Percentiles rank a stretch among this genome's conserved stretches.
Conservation (phyloP, 768 basidiomycete species). For the Hysterangium stoloniferum region DNA sequence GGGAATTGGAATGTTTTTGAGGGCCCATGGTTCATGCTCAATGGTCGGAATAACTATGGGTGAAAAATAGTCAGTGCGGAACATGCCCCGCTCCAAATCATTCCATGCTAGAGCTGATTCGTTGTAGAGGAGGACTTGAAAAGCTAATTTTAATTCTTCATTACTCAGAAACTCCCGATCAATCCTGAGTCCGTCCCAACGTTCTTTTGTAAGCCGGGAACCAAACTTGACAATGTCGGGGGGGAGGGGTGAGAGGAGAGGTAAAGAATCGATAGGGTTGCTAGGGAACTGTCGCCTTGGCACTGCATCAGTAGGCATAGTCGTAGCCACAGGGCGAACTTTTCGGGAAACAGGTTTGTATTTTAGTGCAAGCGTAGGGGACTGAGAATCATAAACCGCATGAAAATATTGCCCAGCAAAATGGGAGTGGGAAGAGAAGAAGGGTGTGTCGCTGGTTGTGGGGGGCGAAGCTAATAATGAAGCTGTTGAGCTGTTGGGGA, state of each 20-base stretch:
- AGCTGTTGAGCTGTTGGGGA: no score
- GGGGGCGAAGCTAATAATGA: no score
- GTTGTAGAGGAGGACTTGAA: constrained; percentile 24
- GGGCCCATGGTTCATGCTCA: constrained; percentile 28
- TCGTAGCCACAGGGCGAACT: constrained; percentile 22
- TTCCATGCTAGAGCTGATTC: constrained; percentile 18
- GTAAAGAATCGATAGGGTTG: constrained; percentile 8
- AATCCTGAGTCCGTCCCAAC: constrained; percentile 11
- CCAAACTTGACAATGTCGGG: constrained; percentile 11
- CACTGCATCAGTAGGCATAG: constrained; percentile 18
- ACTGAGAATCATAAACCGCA: neutral
- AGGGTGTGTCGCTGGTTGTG: no score
- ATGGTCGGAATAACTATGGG: constrained; percentile 27
- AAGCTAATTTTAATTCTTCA: constrained; percentile 25
- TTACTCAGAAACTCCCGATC: constrained; percentile 24
- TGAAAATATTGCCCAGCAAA: neutral
- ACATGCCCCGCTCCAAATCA: constrained; percentile 25
- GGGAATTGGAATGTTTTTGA: constrained; percentile 16
- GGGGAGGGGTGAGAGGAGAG: constrained; percentile 10
- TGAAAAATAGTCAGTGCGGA: constrained; percentile 24
- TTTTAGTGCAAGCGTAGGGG: constrained; percentile 2
- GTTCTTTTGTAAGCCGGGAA: constrained; percentile 16
- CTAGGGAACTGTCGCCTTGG: constrained; percentile 14
- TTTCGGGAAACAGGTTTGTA: constrained; percentile 25
- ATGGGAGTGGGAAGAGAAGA: neutral